Evolutionary conservation across 345 rosid species (phyloP).

Genomic region (Salix brachista): DNA sequence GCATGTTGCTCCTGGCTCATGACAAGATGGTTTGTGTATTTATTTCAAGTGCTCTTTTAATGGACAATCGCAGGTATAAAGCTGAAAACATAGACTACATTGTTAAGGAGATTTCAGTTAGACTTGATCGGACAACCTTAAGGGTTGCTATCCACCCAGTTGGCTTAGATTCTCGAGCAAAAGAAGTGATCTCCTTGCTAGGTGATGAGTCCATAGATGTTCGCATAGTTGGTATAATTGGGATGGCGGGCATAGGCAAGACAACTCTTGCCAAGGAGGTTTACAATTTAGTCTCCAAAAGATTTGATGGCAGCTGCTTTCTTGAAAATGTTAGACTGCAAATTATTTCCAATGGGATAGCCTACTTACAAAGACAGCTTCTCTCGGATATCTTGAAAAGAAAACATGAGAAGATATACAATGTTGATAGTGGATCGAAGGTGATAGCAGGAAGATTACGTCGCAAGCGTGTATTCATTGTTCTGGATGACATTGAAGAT

Average conservation of each 20-base stretch:
- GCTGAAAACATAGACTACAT: background rate
- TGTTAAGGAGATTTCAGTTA: background rate
- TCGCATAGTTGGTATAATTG: conserved; percentile 20
- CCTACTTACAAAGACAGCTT: conserved; percentile 16
- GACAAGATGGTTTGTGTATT: too few relatives aligned
- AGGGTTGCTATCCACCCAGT: background rate
- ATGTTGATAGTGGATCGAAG: background rate
- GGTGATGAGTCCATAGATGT: background rate
- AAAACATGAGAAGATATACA: conserved; percentile 6
- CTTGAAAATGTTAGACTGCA: conserved; percentile 13
- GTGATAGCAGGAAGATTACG: conserved; percentile 2
- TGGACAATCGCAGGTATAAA: conserved; percentile 3
- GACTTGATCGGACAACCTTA: background rate
- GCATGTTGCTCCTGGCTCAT: too few relatives aligned
- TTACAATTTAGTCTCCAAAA: background rate
- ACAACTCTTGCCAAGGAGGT: conserved; percentile 13
- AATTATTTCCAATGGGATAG: background rate
- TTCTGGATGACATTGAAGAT: conserved; percentile 16
- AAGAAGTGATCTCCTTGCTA: conserved; percentile 1
- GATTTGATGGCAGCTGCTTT: conserved; percentile 26
- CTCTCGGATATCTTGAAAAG: background rate
- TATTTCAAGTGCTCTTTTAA: background rate
- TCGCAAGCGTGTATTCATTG: background rate
- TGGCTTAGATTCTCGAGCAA: background rate
- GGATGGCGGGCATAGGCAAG: conserved; percentile 24